A percentile compares a stretch with the other conserved stretches of the same genome.
Evolutionary conservation across 2,329 filamentous ascomycete genomes (phyloP).

Genomic region (Calonectria leucothoes): DNA sequence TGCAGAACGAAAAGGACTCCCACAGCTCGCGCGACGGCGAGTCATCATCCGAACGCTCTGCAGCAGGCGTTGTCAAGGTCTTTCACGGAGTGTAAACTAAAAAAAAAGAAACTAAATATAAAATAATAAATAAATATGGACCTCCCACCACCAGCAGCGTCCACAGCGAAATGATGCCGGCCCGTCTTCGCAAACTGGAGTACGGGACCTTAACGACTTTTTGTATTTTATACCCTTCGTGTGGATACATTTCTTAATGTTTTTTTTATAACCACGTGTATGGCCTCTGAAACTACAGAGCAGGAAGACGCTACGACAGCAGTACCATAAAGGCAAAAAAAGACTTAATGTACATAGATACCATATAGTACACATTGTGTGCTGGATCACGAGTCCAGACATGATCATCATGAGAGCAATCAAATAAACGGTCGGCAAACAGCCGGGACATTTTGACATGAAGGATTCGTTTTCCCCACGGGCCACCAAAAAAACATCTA

Average conservation of each 20-base stretch:
- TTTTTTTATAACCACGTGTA: too few relatives aligned
- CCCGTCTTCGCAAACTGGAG: not conserved
- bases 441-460: not conserved
- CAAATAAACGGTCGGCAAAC: not conserved
- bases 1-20: conserved; percentile 31
- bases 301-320: not conserved
- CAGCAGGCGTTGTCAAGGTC: conserved; percentile 41
- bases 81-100: conserved; percentile 43
- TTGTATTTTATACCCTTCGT: conserved; percentile 1
- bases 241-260: conserved; percentile 1
- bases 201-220: not conserved
- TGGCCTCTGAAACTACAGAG: not conserved
- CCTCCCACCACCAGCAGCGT: too few relatives aligned
- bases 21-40: conserved; percentile 39
- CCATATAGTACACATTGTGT: not conserved
- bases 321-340: not conserved
- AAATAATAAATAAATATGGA: too few relatives aligned
- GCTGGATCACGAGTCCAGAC: not conserved
- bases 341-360: not conserved
- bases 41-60: conserved; percentile 39
- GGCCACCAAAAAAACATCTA: not conserved
- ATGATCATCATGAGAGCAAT: not conserved
- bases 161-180: not conserved
- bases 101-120: too few relatives aligned
- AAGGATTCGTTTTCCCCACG: not conserved